Conservation (phyloP, 2,329 filamentous ascomycete genomes). For the Aspergillus fischeri region DNA sequence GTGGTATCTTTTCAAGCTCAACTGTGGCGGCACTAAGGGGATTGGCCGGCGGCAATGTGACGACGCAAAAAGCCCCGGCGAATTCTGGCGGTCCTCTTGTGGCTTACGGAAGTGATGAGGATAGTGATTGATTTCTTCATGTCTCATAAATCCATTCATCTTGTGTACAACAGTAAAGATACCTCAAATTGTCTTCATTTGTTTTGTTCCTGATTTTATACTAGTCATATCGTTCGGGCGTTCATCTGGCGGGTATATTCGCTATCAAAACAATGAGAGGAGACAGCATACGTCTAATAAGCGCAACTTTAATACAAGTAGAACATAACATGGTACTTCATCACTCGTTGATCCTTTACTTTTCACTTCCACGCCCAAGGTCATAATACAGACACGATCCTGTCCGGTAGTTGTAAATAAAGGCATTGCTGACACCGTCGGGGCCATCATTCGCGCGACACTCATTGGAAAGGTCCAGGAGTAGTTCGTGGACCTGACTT, state of each 20-base stretch:
- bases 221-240: background rate
- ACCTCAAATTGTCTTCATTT: slow-evolving; percentile 1
- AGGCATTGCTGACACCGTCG: slow-evolving; percentile 63
- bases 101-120: slow-evolving; percentile 85
- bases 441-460: slow-evolving; percentile 42
- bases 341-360: slow-evolving; percentile 7
- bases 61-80: slow-evolving; percentile 42
- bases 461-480: slow-evolving; percentile 59
- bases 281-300: slow-evolving; percentile 7
- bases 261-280: slow-evolving; percentile 10
- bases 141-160: background rate
- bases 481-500: slow-evolving; percentile 73
- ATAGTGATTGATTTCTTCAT: slow-evolving; percentile 52
- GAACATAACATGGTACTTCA: slow-evolving; percentile 12
- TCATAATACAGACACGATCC: slow-evolving; percentile 84
- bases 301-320: slow-evolving; percentile 7
- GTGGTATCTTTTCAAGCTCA: slow-evolving; percentile 74
- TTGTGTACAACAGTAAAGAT: slow-evolving; percentile 11
- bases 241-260: background rate
- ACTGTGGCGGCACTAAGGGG: slow-evolving; percentile 75
- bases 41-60: slow-evolving; percentile 40
- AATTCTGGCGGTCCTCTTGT: slow-evolving; percentile 66
- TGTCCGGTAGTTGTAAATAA: slow-evolving; percentile 88
- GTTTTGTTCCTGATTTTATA: background rate
- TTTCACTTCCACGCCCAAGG: slow-evolving; percentile 43